Evolutionary conservation across 1,284 basidiomycete species (phyloP), one percentile per base, ranked within the genome.

Genomic region (Ustilago shanxiensis): DNA sequence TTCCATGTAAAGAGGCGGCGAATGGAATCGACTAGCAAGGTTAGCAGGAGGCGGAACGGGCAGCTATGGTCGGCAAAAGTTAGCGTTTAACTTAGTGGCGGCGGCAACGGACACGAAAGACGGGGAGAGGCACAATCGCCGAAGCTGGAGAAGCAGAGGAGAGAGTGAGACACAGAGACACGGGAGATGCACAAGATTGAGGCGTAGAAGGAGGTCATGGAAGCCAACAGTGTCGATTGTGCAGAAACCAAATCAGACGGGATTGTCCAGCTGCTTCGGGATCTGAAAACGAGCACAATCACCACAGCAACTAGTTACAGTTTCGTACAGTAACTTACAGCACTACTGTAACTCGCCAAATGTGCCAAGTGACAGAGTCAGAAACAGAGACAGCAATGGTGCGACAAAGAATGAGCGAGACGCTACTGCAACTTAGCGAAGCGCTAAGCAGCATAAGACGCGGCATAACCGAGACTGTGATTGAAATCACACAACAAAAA

Each of bases 151-250:
- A n/a, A 10, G 2, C 20, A 47, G 11, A 47, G n/a, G 28, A 33
- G 50, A 31, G 18, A 11, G 29, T 16, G 29, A 20, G 31, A 31
- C 14, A 52, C 16, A 52, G 50, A 18, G 50, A 20, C 29, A 52
- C 26, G 24, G 50, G 50, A 28, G n/a, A 52, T 13, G 50, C 14
- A 52, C 50, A 52, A 52, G 29, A n/a, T 29, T 31, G 50, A 31
- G 57, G 57, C 57, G 45, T 59, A 59, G 57, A 59, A 59, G 26
- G 10, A 45, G 37, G 57, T 45, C 33, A 49, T 59, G 47, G 45
- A 44, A 55, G 37, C 28, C 56, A 58, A 39, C 18, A 49, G 22
- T 24, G 47, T 22, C 47, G 16, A 51, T 33, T 8, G 26, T 18
- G 24, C 50, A 51, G 50, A 50, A 47, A 47, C 28, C 29, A 31